Evolutionary conservation across 345 rosid genomes (phyloP).

Genomic region (Cardiospermum halicacabum): DNA sequence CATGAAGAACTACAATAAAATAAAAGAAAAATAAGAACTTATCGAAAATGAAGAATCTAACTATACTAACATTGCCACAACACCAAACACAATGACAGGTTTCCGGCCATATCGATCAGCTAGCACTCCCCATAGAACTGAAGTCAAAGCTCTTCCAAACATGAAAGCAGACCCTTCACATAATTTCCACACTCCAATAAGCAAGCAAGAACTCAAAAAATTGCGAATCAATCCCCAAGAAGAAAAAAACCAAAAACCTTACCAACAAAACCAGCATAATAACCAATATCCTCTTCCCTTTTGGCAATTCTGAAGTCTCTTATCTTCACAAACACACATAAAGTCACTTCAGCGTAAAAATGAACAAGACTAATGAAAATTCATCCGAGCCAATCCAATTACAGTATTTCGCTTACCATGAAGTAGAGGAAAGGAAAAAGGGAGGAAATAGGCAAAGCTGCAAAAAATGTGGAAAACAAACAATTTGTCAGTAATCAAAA

Average conservation of each 20-base stretch:
- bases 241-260: background rate
- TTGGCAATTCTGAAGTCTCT: slow-evolving; percentile 68
- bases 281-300: slow-evolving; percentile 83
- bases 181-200: background rate
- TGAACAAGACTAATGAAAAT: background rate
- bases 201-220: background rate
- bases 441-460: slow-evolving; percentile 77
- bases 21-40: background rate
- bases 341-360: slow-evolving; percentile 2
- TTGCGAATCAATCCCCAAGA: background rate
- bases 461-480: slow-evolving; percentile 8
- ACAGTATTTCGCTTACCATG: slow-evolving; percentile 43
- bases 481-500: background rate
- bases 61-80: slow-evolving; percentile 50
- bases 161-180: slow-evolving; percentile 69
- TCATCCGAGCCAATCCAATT: background rate
- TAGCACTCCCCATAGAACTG: slow-evolving; percentile 62
- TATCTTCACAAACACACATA: slow-evolving; percentile 34
- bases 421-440: slow-evolving; percentile 80
- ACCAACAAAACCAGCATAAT: slow-evolving; percentile 89
- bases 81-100: slow-evolving; percentile 57
- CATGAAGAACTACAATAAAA: background rate
- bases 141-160: slow-evolving; percentile 85
- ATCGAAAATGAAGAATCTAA: background rate
- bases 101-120: slow-evolving; percentile 84